These are phyloP conservation scores for Crithidia mellificae DNA, from an alignment of 208 protist species.

Conservation along the genomic window DNA sequence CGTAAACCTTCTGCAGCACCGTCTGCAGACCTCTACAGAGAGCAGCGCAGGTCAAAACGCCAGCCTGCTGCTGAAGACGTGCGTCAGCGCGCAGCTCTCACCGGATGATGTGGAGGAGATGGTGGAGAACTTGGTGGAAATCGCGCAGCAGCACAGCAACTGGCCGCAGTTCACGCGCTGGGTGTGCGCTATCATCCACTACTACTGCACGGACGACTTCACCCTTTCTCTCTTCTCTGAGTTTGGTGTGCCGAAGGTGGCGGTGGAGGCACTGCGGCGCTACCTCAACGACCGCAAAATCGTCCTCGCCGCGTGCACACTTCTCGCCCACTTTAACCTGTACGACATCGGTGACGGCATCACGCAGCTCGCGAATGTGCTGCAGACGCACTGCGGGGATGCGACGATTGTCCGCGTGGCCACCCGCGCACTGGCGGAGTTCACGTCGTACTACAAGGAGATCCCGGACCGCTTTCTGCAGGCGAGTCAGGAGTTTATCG, in stretches of 20 bases:
- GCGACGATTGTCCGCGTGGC: conserved; percentile 49
- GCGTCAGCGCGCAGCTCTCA: conserved; percentile 49
- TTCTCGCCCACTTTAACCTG: conserved; percentile 88
- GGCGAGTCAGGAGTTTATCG: conserved; percentile 70
- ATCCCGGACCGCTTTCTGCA: conserved; percentile 70
- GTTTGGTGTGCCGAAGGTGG: conserved; percentile 75
- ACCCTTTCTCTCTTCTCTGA: conserved; percentile 87
- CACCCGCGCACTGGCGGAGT: conserved; percentile 78
- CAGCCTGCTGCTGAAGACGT: conserved; percentile 72
- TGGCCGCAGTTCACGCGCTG: conserved; percentile 79
- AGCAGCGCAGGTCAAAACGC: conserved; percentile 71
- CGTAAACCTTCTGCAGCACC: conserved; percentile 58
- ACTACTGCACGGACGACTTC: conserved; percentile 90
- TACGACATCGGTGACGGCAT: conserved; percentile 85
- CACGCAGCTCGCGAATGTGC: conserved; percentile 65
- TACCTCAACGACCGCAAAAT: conserved; percentile 52
- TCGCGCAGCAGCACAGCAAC: conserved; percentile 61
- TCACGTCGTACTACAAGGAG: conserved; percentile 83
- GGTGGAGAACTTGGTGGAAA: conserved; percentile 60
- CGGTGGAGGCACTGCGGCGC: conserved; percentile 62
- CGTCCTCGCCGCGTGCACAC: conserved; percentile 58
- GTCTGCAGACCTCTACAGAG: conserved; percentile 75
- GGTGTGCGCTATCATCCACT: conserved; percentile 85
- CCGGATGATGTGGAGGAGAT: conserved; percentile 81
- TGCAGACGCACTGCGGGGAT: conserved; percentile 59